Percentiles rank a stretch among this genome's conserved stretches.
Evolutionary conservation across 257 asterid species (phyloP).

Genomic region (Linaria vulgaris): DNA sequence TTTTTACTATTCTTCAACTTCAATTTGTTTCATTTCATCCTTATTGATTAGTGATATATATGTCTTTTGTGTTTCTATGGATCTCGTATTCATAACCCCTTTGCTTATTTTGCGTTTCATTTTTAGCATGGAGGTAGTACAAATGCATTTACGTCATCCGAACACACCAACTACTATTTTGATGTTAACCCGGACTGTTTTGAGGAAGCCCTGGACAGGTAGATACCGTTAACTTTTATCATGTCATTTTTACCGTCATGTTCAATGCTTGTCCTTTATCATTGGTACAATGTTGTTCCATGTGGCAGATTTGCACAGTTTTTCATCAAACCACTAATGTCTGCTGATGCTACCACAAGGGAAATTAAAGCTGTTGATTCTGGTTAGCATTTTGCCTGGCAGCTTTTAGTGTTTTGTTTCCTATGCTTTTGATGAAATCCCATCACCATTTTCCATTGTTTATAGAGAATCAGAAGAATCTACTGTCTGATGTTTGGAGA

Average conservation of each 20-base stretch:
- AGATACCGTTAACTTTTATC: constrained; percentile 18
- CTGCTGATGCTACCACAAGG: constrained; percentile 93
- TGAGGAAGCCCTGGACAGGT: constrained; percentile 98
- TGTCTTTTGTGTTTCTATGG: neutral
- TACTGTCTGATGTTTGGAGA: constrained; percentile 92
- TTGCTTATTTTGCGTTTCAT: constrained; percentile 13
- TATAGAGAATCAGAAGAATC: constrained; percentile 90
- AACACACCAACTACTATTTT: constrained; percentile 80
- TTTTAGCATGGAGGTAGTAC: constrained; percentile 95
- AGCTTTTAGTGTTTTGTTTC: constrained; percentile 20
- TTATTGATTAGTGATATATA: neutral
- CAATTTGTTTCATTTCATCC: neutral
- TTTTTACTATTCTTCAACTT: constrained; percentile 22
- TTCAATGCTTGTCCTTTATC: constrained; percentile 14
- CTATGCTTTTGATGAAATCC: constrained; percentile 28
- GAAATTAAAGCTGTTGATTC: constrained; percentile 98
- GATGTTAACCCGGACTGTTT: constrained; percentile 87
- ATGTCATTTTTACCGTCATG: constrained; percentile 1
- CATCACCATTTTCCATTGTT: constrained; percentile 19
- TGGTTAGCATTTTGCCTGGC: constrained; percentile 48
- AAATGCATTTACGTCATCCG: constrained; percentile 89
- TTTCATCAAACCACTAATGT: constrained; percentile 92
- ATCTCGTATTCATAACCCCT: constrained; percentile 15
- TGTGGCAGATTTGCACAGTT: constrained; percentile 85
- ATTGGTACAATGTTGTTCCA: constrained; percentile 8